Evolutionary conservation across 192 early-diverging fungal species (phyloP), one percentile per base, ranked within the genome.

Genomic region (Funneliformis mosseae): DNA sequence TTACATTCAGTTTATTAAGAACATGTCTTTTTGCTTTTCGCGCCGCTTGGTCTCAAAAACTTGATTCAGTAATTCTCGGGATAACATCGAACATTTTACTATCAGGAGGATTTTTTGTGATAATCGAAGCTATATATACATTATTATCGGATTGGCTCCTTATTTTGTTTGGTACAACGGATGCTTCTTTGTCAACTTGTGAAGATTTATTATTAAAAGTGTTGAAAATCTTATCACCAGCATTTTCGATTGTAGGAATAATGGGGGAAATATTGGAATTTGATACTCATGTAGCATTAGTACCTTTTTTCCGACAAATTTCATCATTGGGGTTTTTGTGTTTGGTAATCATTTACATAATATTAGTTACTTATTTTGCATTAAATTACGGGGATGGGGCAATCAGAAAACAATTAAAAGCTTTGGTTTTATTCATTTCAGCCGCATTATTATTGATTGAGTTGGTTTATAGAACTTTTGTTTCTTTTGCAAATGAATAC

Each of bases 381-480:
- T 18, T 77, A 23, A 43, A 43, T 25, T 77, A 64, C 64, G 45
- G 28, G 18, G 27, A 61, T n/a, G 38, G 41, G 23, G 16, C 59
- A 14, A 25, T 41, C 16, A 27, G 61, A 43, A 16, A 64, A 77
- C 28, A 55, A 64, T 33, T 61, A 9, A 41, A 43, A 25, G 38
- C 38, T 41, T 28, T 27, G 0, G 61, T 77, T 14, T 64, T 77
- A 28, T 77, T 64, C 38, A 63, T 46, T 25, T 16, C 21, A 4
- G 61, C 28, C 7, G 48, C 76, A n/a, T 77, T 77, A 14, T 25
- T 77, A 18, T 64, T 64, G 12, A 61, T 77, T 9, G 76, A 77
- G 16, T 61, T 77, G 59, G 39, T 64, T 16, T 77, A 77, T 45
- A 62, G 59, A 64, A 61, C 25, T 18, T 39, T 77, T 38, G 7